These are phyloP conservation scores for Paraconiothyrium sp. DNA, from an alignment of 2,329 filamentous ascomycete genomes.

Conservation along the genomic window DNA sequence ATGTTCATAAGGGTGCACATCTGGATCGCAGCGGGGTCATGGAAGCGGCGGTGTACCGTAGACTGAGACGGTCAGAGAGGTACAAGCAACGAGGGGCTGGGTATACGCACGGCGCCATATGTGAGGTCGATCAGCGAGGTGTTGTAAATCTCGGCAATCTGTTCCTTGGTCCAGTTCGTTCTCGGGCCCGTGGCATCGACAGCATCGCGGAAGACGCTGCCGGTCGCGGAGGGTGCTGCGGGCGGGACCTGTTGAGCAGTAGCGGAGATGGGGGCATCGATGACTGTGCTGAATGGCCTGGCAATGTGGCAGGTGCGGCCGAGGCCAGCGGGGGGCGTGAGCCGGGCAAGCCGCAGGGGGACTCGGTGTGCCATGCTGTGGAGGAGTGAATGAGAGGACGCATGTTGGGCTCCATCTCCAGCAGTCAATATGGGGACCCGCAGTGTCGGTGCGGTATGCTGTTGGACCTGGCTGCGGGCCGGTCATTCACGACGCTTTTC, in stretches of 20 bases:
- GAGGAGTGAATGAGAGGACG: conserved; percentile 2
- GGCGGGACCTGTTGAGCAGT: conserved; percentile 32
- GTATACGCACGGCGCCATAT: conserved; percentile 70
- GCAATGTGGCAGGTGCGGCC: conserved; percentile 9
- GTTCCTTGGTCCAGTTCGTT: conserved; percentile 81
- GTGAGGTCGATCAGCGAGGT: conserved; percentile 82
- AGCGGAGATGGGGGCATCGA: conserved; percentile 41
- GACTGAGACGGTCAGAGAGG: conserved; percentile 60
- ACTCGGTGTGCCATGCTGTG: conserved; percentile 19
- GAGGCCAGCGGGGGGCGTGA: conserved; percentile 8
- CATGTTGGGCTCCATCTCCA: conserved; percentile 9
- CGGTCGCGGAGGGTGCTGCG: conserved; percentile 14
- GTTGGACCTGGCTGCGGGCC: conserved; percentile 5
- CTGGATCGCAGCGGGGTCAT: conserved; percentile 83
- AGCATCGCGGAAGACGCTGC: conserved; percentile 55
- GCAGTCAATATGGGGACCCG: conserved; percentile 8
- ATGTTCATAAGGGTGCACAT: conserved; percentile 97
- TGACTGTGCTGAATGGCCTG: conserved; percentile 45
- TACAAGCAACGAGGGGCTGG: neutral
- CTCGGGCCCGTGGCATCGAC: conserved; percentile 69
- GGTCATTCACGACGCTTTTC: neutral
- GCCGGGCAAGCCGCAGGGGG: conserved; percentile 21
- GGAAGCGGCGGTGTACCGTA: conserved; percentile 82
- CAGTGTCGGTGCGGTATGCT: conserved; percentile 6
- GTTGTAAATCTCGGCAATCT: conserved; percentile 84